phyloP scores from a whole-genome alignment of 768 basidiomycete genomes.

The Gautieria morchelliformis region DNA sequence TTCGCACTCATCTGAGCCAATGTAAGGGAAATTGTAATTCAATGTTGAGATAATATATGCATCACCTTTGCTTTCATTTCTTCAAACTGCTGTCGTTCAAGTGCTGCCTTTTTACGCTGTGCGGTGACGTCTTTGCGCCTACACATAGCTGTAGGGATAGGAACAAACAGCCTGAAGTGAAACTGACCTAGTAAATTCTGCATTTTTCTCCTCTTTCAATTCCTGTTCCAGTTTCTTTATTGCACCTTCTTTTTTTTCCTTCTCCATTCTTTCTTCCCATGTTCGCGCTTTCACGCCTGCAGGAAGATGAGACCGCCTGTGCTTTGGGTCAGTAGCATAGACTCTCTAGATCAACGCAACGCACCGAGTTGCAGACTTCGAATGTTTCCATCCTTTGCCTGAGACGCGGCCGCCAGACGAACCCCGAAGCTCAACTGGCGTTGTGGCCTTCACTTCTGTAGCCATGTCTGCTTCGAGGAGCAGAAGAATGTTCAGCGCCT shows the following conservation, averaged over 20 bases:
- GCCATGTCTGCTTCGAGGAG: background rate
- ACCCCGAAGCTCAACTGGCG: background rate
- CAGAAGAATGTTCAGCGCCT: background rate
- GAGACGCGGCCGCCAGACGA: conserved; percentile 6
- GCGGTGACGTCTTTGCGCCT: conserved; percentile 61
- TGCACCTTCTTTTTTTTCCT: conserved; percentile 53
- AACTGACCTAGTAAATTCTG: conserved; percentile 51
- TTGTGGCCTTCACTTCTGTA: background rate
- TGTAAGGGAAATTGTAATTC: background rate
- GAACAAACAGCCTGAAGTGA: background rate
- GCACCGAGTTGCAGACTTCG: conserved; percentile 5
- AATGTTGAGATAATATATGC: conserved; percentile 7
- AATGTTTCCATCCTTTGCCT: conserved; percentile 4
- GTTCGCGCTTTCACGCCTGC: conserved; percentile 53
- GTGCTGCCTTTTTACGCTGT: conserved; percentile 62
- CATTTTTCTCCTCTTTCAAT: conserved; percentile 66
- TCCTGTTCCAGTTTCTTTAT: conserved; percentile 67
- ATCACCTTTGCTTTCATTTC: conserved; percentile 40
- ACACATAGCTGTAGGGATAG: background rate
- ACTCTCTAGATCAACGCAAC: background rate
- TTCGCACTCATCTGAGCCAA: conserved; percentile 63
- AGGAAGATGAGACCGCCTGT: conserved; percentile 60
- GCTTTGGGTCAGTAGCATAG: background rate
- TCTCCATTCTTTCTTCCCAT: conserved; percentile 63
- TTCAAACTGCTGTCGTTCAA: conserved; percentile 55